phyloP scores from a whole-genome alignment of 179 eudicot genomes.

The Silene coronaria region DNA sequence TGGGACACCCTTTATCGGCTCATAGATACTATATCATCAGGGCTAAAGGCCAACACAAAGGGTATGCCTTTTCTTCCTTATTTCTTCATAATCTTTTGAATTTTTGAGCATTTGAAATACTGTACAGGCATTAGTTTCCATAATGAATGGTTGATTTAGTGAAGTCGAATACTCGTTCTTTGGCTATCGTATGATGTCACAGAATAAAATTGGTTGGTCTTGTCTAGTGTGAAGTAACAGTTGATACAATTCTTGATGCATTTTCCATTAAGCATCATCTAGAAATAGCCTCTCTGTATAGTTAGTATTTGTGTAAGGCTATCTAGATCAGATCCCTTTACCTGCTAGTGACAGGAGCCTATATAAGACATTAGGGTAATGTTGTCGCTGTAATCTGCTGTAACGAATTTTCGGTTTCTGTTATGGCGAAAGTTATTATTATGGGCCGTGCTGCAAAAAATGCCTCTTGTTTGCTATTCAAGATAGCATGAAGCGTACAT shows the following conservation, averaged over 20 bases:
- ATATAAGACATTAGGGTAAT: not conserved
- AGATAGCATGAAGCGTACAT: too few relatives aligned
- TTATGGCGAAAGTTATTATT: too few relatives aligned
- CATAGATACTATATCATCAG: constrained; percentile 63
- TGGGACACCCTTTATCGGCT: constrained; percentile 65
- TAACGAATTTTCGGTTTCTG: not conserved
- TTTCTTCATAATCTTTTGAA: not conserved
- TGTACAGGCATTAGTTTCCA: not conserved
- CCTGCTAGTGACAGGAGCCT: not conserved
- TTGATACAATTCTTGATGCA: not conserved
- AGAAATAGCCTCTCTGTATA: not conserved
- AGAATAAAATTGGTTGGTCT: not conserved
- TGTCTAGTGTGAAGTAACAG: not conserved
- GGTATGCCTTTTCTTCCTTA: constrained; percentile 35
- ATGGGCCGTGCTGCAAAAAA: too few relatives aligned
- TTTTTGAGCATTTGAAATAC: not conserved
- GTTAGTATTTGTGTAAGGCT: not conserved
- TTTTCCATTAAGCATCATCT: not conserved
- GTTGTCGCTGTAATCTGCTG: not conserved
- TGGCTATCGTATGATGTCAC: too few relatives aligned
- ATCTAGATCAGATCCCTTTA: not conserved
- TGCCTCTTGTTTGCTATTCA: too few relatives aligned
- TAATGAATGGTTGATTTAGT: not conserved
- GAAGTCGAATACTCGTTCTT: too few relatives aligned
- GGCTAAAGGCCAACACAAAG: constrained; percentile 62